phyloP scores from a whole-genome alignment of 169 alveolate genomes.

The Cryptosporidium xiaoi region DNA sequence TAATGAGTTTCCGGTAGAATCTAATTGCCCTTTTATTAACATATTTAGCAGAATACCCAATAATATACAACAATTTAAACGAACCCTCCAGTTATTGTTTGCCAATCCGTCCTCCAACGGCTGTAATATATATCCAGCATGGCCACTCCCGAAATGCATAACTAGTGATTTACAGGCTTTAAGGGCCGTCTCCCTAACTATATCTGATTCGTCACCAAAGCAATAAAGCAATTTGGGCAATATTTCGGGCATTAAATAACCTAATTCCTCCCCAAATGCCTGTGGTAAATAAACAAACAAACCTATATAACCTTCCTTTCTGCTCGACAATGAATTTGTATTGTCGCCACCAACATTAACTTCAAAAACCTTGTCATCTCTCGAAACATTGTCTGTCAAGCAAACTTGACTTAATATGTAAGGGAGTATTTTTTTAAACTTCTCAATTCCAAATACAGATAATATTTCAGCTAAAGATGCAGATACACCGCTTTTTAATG shows the following conservation, averaged over 20 bases:
- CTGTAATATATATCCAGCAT: slow-evolving; percentile 80
- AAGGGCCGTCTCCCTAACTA: slow-evolving; percentile 81
- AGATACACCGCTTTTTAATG: slow-evolving; percentile 66
- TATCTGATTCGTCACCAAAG: slow-evolving; percentile 76
- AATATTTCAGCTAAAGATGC: slow-evolving; percentile 70
- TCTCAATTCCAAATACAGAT: slow-evolving; percentile 61
- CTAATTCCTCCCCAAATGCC: slow-evolving; percentile 75
- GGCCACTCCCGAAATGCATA: slow-evolving; percentile 80
- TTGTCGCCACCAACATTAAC: neutral
- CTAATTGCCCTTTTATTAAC: slow-evolving; percentile 75
- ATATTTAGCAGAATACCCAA: slow-evolving; percentile 80
- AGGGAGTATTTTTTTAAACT: slow-evolving; percentile 57
- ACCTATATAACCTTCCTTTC: slow-evolving; percentile 82
- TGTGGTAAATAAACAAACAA: slow-evolving; percentile 81
- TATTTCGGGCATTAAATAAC: slow-evolving; percentile 77
- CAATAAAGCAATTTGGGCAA: slow-evolving; percentile 77
- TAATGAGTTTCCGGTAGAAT: slow-evolving; percentile 71
- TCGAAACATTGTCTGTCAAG: neutral
- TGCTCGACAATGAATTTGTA: neutral
- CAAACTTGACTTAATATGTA: slow-evolving; percentile 31
- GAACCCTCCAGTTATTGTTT: slow-evolving; percentile 77
- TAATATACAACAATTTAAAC: slow-evolving; percentile 79
- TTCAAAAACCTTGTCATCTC: neutral
- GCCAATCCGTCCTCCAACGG: slow-evolving; percentile 80
- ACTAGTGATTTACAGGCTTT: slow-evolving; percentile 78